Evolutionary conservation across 768 basidiomycete species (phyloP).

Genomic region (Pleurotus giganteus): DNA sequence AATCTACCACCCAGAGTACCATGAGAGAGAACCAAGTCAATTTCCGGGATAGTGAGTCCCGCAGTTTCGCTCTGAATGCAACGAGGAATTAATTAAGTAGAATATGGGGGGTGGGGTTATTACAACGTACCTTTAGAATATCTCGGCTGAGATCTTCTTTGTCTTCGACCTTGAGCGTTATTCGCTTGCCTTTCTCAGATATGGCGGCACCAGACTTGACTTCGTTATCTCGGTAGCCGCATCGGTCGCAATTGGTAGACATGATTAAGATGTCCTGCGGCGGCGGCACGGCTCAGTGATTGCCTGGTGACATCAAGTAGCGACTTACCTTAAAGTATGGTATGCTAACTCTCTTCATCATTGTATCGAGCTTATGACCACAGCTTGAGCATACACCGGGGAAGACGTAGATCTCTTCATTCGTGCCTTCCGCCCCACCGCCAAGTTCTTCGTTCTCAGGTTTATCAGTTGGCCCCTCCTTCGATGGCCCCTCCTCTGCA

Average conservation of each 20-base stretch:
- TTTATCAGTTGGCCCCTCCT: background rate
- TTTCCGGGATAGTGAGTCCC: slow-evolving; percentile 89
- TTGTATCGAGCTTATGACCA: slow-evolving; percentile 75
- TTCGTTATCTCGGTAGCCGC: slow-evolving; percentile 97
- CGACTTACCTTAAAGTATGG: slow-evolving; percentile 90
- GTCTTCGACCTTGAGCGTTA: slow-evolving; percentile 89
- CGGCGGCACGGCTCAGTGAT: background rate
- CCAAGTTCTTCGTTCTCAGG: slow-evolving; percentile 6
- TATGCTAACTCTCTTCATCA: slow-evolving; percentile 95
- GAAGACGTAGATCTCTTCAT: slow-evolving; percentile 91
- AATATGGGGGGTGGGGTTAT: background rate
- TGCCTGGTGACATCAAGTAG: background rate
- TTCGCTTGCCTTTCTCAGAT: slow-evolving; percentile 81
- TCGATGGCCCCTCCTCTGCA: slow-evolving; percentile 19
- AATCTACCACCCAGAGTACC: slow-evolving; percentile 97
- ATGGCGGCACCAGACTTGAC: slow-evolving; percentile 94
- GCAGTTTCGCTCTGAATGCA: slow-evolving; percentile 84
- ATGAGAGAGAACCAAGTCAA: slow-evolving; percentile 85
- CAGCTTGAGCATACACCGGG: slow-evolving; percentile 88
- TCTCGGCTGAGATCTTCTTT: slow-evolving; percentile 90
- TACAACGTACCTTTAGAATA: slow-evolving; percentile 80
- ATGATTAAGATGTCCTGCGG: slow-evolving; percentile 91
- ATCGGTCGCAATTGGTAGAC: slow-evolving; percentile 95
- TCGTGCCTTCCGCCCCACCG: slow-evolving; percentile 34
- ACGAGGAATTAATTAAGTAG: background rate